Percentiles rank a stretch among this genome's conserved stretches.
Evolutionary conservation across 495 filamentous ascomycete species (phyloP).

Genomic region (Trichoderma parareesei): DNA sequence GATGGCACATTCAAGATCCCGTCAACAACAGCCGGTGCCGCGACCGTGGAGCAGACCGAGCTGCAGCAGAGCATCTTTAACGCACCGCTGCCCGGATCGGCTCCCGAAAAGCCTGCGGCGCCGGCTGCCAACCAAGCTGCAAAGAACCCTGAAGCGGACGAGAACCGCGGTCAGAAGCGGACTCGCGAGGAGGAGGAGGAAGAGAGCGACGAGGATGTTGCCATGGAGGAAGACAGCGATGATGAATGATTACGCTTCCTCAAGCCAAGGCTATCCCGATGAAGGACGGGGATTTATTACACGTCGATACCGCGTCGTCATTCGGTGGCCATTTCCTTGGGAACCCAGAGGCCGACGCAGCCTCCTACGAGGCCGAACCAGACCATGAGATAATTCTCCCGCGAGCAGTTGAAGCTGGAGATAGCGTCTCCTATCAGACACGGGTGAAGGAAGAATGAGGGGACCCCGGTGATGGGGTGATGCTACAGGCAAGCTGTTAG

Average conservation of each 20-base stretch:
- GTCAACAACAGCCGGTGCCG: conserved; percentile 35
- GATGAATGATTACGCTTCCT: conserved; percentile 35
- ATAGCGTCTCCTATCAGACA: conserved; percentile 79
- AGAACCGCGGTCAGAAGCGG: conserved; percentile 52
- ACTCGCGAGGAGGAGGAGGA: conserved; percentile 61
- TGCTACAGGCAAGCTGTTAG: conserved; percentile 49
- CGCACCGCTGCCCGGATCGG: conserved; percentile 47
- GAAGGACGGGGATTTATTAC: neutral
- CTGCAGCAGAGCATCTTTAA: conserved; percentile 78
- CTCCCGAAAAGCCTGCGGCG: conserved; percentile 31
- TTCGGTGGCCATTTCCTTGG: conserved; percentile 43
- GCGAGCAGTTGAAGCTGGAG: conserved; percentile 43
- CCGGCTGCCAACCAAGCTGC: conserved; percentile 30
- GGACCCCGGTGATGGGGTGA: conserved; percentile 66
- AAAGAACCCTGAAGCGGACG: conserved; percentile 35
- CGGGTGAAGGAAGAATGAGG: conserved; percentile 76
- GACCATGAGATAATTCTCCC: conserved; percentile 63
- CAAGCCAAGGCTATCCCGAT: neutral
- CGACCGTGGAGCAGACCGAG: conserved; percentile 57
- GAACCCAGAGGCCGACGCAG: conserved; percentile 64
- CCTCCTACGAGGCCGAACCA: conserved; percentile 75
- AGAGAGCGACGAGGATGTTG: conserved; percentile 55
- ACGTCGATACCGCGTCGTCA: neutral
- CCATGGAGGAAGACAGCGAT: conserved; percentile 65
- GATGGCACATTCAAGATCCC: conserved; percentile 80